Base-by-base conservation (phyloP, 768 basidiomycete species). In the Termitomyces titanicus region DNA sequence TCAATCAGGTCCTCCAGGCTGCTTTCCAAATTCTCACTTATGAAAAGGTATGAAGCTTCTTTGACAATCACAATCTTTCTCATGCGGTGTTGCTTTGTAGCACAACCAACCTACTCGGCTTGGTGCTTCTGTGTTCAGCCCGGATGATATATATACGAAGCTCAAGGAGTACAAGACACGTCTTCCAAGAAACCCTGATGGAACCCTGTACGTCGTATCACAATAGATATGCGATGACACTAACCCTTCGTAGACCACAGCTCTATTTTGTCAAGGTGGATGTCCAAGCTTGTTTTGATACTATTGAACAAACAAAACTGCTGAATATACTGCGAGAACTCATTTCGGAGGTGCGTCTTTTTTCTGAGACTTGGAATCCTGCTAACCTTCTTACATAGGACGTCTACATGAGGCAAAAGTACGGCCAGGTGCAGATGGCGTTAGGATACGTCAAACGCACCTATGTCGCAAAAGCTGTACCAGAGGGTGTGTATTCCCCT, bases 181-280 rank as follows among this genome's bases (percentile, higher is more conserved):
- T 13, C 66, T 91, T 10, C 64, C 72, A 37, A 64, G 68, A 47
- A 68, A 69, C 39, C 50, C 71, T 15, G 73, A 72, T 5, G 82
- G 81, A 11, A 70, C 62, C 35, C 52, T 91, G 91, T 93, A 55
- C 25, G 74, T 63, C n/a, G 40, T 1, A n/a, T 38, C 15, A 33
- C 20, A 7, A 17, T 18, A 33, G 58, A 34, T 44, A 20, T 34
- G 13, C 8, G 27, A 43, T 25, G 50, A 34, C 31, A 42, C 13
- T 61, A 15, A 57, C 11, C 10, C 42, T 18, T 3, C 10, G 6
- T 49, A 96, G 95, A 35, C 93, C 95, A 0, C 85, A 85, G 59
- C 70, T 98, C 6, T 98, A 94, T 70, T 96, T 99, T 63, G 95
- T 94, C 48, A 99, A 99, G 69, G 83, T 97, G 24, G 97, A 99